Base-by-base conservation (phyloP, 2,329 filamentous ascomycete genomes). In the Cryphonectria parasitica region DNA sequence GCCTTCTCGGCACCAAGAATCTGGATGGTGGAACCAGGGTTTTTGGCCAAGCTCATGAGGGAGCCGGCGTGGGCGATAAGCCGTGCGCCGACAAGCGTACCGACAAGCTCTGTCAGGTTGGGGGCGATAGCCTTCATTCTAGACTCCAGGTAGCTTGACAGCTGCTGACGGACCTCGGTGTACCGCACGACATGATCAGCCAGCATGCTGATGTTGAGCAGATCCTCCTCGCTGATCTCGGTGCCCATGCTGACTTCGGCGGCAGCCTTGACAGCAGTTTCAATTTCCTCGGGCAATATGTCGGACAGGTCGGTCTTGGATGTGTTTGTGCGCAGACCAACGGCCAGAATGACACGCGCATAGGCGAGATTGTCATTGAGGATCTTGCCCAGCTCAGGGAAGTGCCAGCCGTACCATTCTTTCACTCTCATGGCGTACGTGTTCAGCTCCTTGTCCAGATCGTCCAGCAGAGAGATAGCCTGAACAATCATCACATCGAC, bases 331-430 rank as follows among this genome's bases (percentile, higher is more conserved):
- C 96, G 92, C 88, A 97, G 93, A 76, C 96, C 96, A 85, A 97
- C 93, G 74, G 91, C 89, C 66, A 97, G 84, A 71, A 99, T 94
- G 71, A 99, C 91, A 75, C 91, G 91, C 72, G 95, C 91, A 80
- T 97, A 99, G 74, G 95, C 95, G 73, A 97, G 85, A 83, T 99
- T 99, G 87, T 99, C 96, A 82, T 97, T 97, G 76, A 98, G 88
- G 79, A 98, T 97, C 84, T 95, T 95, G 79, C 93, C 95, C 88
- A 99, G 90, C 85, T 99, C 96, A 56, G 96, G 96, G 86, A 98
- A 99, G 83, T 98, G 96, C 96, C 96, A 99, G 78, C 96, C 96
- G 80, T 99, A 99, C 96, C 96, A 99, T 83, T 99, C 96, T 90
- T 98, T 98, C 73, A 98, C 94, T 81, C 96, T 89, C 96, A 99